Percentiles rank a stretch among this genome's conserved stretches.
These are phyloP conservation scores for Leccinum huronense DNA, from an alignment of 1,284 basidiomycete genomes.

Conservation along the genomic window DNA sequence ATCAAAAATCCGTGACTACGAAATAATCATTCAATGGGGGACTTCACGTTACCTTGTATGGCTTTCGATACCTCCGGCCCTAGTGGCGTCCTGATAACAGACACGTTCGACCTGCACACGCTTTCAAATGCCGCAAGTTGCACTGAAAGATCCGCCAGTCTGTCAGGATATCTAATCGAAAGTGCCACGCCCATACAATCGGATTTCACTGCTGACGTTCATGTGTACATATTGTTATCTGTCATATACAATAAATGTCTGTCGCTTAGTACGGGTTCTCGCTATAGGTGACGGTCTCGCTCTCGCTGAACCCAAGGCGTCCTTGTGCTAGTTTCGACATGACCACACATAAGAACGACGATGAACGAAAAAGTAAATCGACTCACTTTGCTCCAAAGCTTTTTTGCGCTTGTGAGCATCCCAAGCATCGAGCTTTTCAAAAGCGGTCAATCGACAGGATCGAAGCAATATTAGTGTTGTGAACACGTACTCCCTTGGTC, in stretches of 20 bases:
- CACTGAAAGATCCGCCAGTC: neutral
- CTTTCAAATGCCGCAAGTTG: neutral
- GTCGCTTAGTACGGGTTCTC: neutral
- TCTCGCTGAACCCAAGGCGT: neutral
- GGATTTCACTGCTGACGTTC: neutral
- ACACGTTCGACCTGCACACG: neutral
- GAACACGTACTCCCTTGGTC: conserved; percentile 1
- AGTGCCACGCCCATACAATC: too few relatives aligned
- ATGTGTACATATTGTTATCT: neutral
- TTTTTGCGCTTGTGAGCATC: neutral
- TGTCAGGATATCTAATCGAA: neutral
- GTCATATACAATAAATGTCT: neutral
- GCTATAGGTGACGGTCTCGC: neutral
- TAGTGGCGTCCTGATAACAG: too few relatives aligned
- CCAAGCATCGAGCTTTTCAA: conserved; percentile 1
- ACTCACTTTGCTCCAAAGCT: neutral
- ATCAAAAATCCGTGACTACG: too few relatives aligned
- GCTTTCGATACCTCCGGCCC: too few relatives aligned
- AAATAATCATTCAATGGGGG: too few relatives aligned
- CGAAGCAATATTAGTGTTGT: neutral
- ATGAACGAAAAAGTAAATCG: neutral
- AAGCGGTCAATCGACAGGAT: neutral
- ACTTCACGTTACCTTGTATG: too few relatives aligned
- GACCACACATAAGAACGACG: neutral
- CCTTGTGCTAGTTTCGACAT: neutral